Evolutionary conservation across 164 flowering plant genomes (phyloP), one percentile per base, ranked within the genome.

Genomic region (Pachysandra terminalis): DNA sequence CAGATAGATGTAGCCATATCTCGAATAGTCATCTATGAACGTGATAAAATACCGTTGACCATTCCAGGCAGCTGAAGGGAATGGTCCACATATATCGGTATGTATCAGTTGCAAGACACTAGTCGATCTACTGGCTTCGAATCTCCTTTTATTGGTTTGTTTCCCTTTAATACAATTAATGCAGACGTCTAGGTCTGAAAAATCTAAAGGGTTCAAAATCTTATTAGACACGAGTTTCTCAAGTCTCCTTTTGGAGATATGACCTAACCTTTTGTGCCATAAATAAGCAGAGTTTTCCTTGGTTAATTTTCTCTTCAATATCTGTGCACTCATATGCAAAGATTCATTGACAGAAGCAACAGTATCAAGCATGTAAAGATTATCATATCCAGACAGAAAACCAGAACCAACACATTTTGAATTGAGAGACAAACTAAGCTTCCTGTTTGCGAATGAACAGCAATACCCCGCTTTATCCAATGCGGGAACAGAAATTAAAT

Each of bases 391-490:
- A n/a, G n/a, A n/a, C n/a, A 65, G 61, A 45, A 23, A 56, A 61
- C 74, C 64, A 24, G 58, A 5, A 56, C 69, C 61, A 71, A 67
- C 35, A 0, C 58, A 0, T 23, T 66, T 58, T 68, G 66, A 64
- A 72, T 72, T n/a, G 0, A 21, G 35, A 56, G 10, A 64, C 15
- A 70, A 21, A 56, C 56, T 56, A 26, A 70, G 17, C 19, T 63
- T 26, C 23, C 21, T 49, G 27, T 70, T 70, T 56, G 56, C 73
- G 56, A 76, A 68, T 17, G 72, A 59, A 72, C 58, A 75, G 54
- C 24, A 32, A 6, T 53, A 64, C 8, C 56, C 59, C 13, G 19
- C 62, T 41, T 67, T 68, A 58, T 73, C 66, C 67, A 67, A 73
- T 3, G 14, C 15, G 19, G 58, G 51, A 68, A 63, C 25, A 55